phyloP scores from a whole-genome alignment of 257 asterid species.

The Linderniella brevidens region DNA sequence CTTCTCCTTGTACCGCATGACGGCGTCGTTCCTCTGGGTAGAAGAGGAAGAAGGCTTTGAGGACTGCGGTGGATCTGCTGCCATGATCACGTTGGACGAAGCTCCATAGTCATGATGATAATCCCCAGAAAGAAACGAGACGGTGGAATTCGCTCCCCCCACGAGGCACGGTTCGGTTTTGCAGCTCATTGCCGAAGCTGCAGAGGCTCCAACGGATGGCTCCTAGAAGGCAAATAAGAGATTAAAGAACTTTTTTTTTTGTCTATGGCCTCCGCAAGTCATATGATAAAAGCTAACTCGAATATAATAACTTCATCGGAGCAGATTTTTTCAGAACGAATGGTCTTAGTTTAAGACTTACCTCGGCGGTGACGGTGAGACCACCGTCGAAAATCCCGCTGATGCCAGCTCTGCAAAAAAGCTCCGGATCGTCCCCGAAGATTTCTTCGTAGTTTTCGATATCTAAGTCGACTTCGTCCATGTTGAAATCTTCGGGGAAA shows the following conservation, averaged over 20 bases:
- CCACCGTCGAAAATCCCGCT: constrained; percentile 36
- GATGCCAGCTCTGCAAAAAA: constrained; percentile 38
- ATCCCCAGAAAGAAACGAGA: constrained; percentile 24
- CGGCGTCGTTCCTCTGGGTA: constrained; percentile 64
- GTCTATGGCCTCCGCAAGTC: background rate
- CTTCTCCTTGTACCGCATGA: constrained; percentile 89
- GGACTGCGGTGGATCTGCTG: constrained; percentile 67
- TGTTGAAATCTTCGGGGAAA: constrained; percentile 35
- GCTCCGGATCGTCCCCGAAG: constrained; percentile 39
- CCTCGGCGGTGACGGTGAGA: too few species aligned
- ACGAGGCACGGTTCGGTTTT: constrained; percentile 67
- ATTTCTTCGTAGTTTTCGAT: constrained; percentile 61
- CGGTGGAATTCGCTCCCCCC: constrained; percentile 45
- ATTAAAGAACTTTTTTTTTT: too few species aligned
- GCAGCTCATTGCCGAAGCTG: constrained; percentile 59
- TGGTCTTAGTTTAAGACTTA: constrained; percentile 1
- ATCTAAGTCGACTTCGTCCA: constrained; percentile 58
- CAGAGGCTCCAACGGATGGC: constrained; percentile 52
- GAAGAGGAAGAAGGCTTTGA: constrained; percentile 47
- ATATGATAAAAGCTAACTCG: background rate
- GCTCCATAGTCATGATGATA: constrained; percentile 58
- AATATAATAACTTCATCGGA: constrained; percentile 30
- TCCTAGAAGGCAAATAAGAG: constrained; percentile 1
- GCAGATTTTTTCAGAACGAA: too few species aligned
- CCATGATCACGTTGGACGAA: constrained; percentile 34